Base-by-base conservation (phyloP, 768 basidiomycete species). In the Pleurotus pulmonarius region DNA sequence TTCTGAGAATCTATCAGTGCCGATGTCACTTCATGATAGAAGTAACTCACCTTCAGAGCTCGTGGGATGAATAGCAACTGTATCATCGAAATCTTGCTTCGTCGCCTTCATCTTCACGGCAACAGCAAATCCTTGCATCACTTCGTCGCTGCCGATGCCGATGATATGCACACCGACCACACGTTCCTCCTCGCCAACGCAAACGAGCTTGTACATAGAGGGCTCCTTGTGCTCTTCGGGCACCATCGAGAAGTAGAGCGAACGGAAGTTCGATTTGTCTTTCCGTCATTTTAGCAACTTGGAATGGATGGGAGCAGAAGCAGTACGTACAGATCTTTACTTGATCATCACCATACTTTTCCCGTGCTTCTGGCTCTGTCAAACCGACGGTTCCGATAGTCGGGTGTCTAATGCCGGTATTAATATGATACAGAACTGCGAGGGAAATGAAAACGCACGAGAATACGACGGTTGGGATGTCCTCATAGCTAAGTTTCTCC, bases 81-180 rank as follows among this genome's bases (percentile, higher is more conserved):
- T 92, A 63, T 91, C 83, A 64, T 94, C 94, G 49, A 96, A 70
- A 64, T 96, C 89, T 64, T 80, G 70, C 74, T 94, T 94, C 20
- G 79, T 82, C 4, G 92, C 92, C 81, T 47, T 5, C 96, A 98
- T 96, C 78, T 98, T 98, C 63, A 99, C 78, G 11, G 97, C 97
- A n/a, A 98, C 93, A 2, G 76, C 92, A 71, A 97, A 98, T 60
- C 96, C 96, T 79, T 99, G 97, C 73, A 95, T 73, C 63, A 90
- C 83, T 73, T 99, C 97, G 67, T 99, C 97, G 64, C 88, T 90
- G 43, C 97, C 97, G 59, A 79, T 66, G 5, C 97, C 97, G 56
- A 98, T 85, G 61, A 98, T 84, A 72, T 98, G 97, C 45, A 98
- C 74, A 9, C 97, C 97, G n/a, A 98, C 93, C 40, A 99, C 88